Conservation (phyloP, 1,284 basidiomycete species). For the Boletus subluridellus region DNA sequence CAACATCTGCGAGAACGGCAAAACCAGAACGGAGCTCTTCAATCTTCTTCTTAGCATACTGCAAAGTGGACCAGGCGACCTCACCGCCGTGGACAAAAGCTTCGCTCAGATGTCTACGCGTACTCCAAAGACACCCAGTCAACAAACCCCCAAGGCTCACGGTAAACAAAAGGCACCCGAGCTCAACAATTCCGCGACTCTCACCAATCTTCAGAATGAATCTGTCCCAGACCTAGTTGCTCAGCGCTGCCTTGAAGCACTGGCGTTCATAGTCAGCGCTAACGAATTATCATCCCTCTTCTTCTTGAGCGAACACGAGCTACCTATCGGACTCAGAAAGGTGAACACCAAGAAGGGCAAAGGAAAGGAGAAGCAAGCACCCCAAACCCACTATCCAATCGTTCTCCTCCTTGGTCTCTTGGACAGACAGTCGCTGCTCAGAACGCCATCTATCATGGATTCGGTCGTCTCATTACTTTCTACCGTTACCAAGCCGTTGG, state of each 20-base stretch:
- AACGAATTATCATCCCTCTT: constrained; percentile 85
- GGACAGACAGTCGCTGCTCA: constrained; percentile 79
- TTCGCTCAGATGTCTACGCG: constrained; percentile 90
- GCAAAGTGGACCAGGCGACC: constrained; percentile 92
- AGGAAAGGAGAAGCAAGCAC: constrained; percentile 81
- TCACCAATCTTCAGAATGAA: constrained; percentile 72
- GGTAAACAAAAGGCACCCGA: constrained; percentile 68
- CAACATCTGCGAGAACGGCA: constrained; percentile 93
- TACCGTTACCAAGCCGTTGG: constrained; percentile 79
- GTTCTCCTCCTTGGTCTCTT: constrained; percentile 83
- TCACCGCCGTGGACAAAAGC: constrained; percentile 88
- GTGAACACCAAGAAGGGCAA: constrained; percentile 79
- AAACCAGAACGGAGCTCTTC: constrained; percentile 89
- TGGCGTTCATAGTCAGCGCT: constrained; percentile 79
- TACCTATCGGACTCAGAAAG: constrained; percentile 71
- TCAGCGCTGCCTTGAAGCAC: constrained; percentile 86
- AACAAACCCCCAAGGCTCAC: constrained; percentile 61
- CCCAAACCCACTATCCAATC: constrained; percentile 86
- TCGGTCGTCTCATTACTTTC: constrained; percentile 83
- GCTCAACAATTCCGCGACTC: constrained; percentile 48
- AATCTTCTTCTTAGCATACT: constrained; percentile 89
- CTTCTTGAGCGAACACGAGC: constrained; percentile 92
- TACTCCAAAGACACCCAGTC: constrained; percentile 52
- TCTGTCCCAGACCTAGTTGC: constrained; percentile 88
- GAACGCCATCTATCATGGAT: constrained; percentile 88